Base-by-base conservation (phyloP, 768 basidiomycete genomes). In the Termitomyces heimii region DNA sequence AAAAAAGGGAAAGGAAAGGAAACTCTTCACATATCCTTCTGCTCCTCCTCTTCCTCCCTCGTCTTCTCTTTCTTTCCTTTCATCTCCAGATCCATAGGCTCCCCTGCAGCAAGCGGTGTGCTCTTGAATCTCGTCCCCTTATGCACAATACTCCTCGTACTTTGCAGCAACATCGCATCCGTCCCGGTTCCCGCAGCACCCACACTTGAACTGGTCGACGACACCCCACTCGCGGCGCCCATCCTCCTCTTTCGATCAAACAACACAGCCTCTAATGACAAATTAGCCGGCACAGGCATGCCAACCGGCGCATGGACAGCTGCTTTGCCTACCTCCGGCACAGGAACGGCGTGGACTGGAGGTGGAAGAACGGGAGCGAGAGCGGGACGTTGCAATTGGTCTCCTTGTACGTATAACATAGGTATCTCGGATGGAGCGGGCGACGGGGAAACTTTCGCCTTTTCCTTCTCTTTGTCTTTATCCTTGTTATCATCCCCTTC, bases 41-140 rank as follows among this genome's bases (percentile, higher is more conserved):
- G 16, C 16, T 50, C 52, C 3, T 16, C 52, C 18, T 18, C 0
- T 29, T 0, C 20, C 39, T 14, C 14, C 31, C 6, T 43, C 20
- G 13, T n/a, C 40, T 29, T 42, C 28, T 29, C 26, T 53, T 28
- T 40, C 53, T 40, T 8, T 40, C 14, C 39, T 20, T 32, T 32
- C 26, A 29, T 69, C 8, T 62, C 66, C 44, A 8, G 22, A 24
- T 35, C 48, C 2, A 50, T 7, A 4, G 73, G 66, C 51, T 77
- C 78, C 26, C 70, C 71, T 29, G 60, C 77, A 22, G 73, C 79
- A 32, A 88, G 71, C 32, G 86, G 88, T 65, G 82, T 89, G 65
- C 88, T 90, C 81, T 89, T 90, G 71, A 89, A 91, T 58, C 81
- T 76, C 22, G 76, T 73, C 24, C 82, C 83, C 64, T 83, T 86